These are phyloP conservation scores for Lumnitzera racemosa DNA, from an alignment of 345 rosid species.

Conservation along the genomic window DNA sequence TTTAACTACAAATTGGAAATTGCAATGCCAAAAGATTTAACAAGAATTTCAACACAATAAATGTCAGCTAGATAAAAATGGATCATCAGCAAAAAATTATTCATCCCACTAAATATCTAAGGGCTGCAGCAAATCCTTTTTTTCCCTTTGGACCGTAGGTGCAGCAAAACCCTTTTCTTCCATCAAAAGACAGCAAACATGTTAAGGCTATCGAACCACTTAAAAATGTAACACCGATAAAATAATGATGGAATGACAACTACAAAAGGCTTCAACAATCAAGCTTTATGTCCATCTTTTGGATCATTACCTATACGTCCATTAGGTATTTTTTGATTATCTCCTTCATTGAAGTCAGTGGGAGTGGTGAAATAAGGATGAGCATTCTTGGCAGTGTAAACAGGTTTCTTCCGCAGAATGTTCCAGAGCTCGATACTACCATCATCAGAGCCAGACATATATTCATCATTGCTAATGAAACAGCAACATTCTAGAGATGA, in stretches of 20 bases:
- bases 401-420: conserved; percentile 63
- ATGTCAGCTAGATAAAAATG: too few relatives aligned
- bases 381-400: conserved; percentile 63
- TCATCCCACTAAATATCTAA: too few relatives aligned
- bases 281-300: conserved; percentile 26
- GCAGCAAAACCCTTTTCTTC: too few relatives aligned
- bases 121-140: too few relatives aligned
- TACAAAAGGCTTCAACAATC: not conserved
- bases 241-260: not conserved
- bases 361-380: conserved; percentile 33
- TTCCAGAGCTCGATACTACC: conserved; percentile 86
- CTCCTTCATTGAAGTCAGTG: conserved; percentile 19
- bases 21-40: too few relatives aligned
- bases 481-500: conserved; percentile 89
- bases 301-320: conserved; percentile 12
- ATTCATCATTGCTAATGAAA: conserved; percentile 73
- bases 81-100: too few relatives aligned
- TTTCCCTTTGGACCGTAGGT: too few relatives aligned
- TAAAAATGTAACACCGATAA: not conserved
- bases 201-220: too few relatives aligned
- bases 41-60: too few relatives aligned
- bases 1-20: too few relatives aligned
- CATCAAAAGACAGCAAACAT: too few relatives aligned
- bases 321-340: conserved; percentile 19
- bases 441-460: conserved; percentile 91